A percentile compares a stretch with the other conserved stretches of the same genome.
These are phyloP conservation scores for Anthoceros angustus DNA, from an alignment of 225 moss, liverwort and hornwort genomes.

Conservation along the genomic window DNA sequence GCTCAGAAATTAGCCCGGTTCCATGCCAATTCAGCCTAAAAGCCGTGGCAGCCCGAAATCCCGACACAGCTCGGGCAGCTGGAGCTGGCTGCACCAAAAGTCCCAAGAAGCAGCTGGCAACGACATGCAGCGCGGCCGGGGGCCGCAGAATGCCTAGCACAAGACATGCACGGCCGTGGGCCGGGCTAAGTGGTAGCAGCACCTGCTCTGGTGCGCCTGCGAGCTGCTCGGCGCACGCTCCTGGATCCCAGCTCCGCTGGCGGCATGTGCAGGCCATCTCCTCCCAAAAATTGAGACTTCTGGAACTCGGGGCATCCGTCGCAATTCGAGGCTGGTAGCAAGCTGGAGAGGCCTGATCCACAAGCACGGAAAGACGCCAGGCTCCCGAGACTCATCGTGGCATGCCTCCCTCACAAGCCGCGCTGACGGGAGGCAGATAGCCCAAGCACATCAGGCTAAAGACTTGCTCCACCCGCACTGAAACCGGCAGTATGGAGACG, in stretches of 20 bases:
- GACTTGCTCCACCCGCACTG: not conserved
- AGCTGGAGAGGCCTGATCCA: slow-evolving; percentile 31
- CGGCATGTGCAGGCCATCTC: slow-evolving; percentile 27
- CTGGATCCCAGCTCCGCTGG: slow-evolving; percentile 23
- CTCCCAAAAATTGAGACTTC: slow-evolving; percentile 26
- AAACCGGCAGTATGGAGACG: slow-evolving; percentile 3
- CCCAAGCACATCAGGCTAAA: slow-evolving; percentile 1
- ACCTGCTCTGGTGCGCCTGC: slow-evolving; percentile 1
- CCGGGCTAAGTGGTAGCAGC: not conserved
- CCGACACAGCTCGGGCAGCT: too few species aligned
- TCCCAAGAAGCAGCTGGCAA: too few species aligned
- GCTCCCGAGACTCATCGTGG: slow-evolving; percentile 10
- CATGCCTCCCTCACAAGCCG: slow-evolving; percentile 3
- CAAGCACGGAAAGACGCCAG: slow-evolving; percentile 42
- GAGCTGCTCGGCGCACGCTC: not conserved
- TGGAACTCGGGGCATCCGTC: slow-evolving; percentile 29
- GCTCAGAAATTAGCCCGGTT: too few species aligned
- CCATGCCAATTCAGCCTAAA: too few species aligned
- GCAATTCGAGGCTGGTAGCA: slow-evolving; percentile 23
- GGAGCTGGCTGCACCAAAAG: too few species aligned
- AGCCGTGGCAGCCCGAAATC: too few species aligned
- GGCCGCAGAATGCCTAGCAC: not conserved
- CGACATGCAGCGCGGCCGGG: too few species aligned
- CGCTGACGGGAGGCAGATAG: not conserved
- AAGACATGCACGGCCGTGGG: not conserved